Evolutionary conservation across 106 monocot genomes (phyloP).

Genomic region (Allium fistulosum): DNA sequence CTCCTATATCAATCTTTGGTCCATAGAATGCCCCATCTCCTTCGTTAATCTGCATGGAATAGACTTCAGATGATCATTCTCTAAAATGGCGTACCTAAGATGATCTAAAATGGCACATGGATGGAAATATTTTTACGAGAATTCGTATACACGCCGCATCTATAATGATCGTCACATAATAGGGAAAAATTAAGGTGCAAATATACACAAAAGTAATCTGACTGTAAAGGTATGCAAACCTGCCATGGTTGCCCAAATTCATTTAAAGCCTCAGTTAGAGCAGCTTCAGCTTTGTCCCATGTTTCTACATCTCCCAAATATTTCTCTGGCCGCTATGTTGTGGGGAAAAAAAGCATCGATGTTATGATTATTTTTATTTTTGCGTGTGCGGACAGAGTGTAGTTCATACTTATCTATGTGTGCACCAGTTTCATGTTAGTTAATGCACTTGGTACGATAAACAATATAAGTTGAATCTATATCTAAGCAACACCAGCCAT

Average conservation of each 20-base stretch:
- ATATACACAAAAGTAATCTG: too few species aligned
- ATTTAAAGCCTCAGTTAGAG: conserved; percentile 77
- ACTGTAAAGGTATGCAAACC: conserved; percentile 24
- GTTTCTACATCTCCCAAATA: conserved; percentile 86
- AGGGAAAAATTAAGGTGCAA: too few species aligned
- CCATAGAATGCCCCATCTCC: conserved; percentile 99
- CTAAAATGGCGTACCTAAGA: neutral
- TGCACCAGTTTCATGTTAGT: too few species aligned
- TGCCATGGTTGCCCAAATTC: conserved; percentile 89
- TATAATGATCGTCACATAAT: too few species aligned
- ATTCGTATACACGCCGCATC: neutral
- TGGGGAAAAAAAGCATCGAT: neutral
- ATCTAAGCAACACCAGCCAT: too few species aligned
- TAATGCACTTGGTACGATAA: too few species aligned
- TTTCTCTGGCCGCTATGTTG: conserved; percentile 82
- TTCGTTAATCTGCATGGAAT: conserved; percentile 66
- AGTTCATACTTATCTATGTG: too few species aligned
- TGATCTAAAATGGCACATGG: too few species aligned
- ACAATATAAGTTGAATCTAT: too few species aligned
- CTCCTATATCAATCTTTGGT: conserved; percentile 97
- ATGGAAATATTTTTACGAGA: neutral
- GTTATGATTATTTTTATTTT: too few species aligned
- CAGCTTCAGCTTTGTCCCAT: conserved; percentile 91
- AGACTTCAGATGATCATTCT: neutral
- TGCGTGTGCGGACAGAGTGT: too few species aligned